Evolutionary conservation across 73 alveolate species (phyloP).

Genomic region (Symbiodinium natans): DNA sequence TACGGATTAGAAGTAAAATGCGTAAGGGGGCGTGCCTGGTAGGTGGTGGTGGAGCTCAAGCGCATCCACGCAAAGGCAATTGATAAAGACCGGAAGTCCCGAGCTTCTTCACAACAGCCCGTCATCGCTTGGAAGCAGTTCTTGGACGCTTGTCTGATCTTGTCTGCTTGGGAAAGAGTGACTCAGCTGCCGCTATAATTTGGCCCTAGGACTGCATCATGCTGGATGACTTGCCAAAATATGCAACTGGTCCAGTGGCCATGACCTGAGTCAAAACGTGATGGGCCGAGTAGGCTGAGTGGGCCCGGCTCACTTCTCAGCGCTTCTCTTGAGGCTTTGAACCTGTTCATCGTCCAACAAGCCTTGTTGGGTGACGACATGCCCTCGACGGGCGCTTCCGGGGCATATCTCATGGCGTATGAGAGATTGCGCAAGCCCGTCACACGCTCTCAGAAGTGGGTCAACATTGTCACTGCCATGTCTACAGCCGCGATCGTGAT

Average conservation of each 20-base stretch:
- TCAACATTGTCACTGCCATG: slow-evolving; percentile 27
- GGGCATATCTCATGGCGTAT: slow-evolving; percentile 73
- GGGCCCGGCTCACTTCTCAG: background rate
- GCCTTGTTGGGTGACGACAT: slow-evolving; percentile 68
- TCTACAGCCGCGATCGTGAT: slow-evolving; percentile 59
- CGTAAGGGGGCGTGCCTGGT: background rate
- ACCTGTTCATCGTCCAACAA: slow-evolving; percentile 68
- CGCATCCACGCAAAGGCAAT: slow-evolving; percentile 61
- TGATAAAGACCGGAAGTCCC: slow-evolving; percentile 4
- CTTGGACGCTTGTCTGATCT: slow-evolving; percentile 14
- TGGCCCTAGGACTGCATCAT: slow-evolving; percentile 53
- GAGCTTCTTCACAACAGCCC: background rate
- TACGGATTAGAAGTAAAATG: background rate
- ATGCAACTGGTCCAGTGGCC: slow-evolving; percentile 34
- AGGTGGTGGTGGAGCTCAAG: slow-evolving; percentile 66
- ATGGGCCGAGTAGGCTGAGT: background rate
- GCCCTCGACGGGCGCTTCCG: slow-evolving; percentile 81
- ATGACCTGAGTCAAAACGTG: background rate
- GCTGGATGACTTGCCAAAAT: slow-evolving; percentile 56
- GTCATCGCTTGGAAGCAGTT: slow-evolving; percentile 55
- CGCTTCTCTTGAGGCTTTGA: slow-evolving; percentile 13
- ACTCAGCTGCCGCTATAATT: background rate
- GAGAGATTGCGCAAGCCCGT: slow-evolving; percentile 33
- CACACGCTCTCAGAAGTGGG: slow-evolving; percentile 41
- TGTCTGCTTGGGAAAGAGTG: background rate